These are phyloP conservation scores for Luzula sylvatica DNA, from an alignment of 176 grass and related monocot species.

Conservation along the genomic window DNA sequence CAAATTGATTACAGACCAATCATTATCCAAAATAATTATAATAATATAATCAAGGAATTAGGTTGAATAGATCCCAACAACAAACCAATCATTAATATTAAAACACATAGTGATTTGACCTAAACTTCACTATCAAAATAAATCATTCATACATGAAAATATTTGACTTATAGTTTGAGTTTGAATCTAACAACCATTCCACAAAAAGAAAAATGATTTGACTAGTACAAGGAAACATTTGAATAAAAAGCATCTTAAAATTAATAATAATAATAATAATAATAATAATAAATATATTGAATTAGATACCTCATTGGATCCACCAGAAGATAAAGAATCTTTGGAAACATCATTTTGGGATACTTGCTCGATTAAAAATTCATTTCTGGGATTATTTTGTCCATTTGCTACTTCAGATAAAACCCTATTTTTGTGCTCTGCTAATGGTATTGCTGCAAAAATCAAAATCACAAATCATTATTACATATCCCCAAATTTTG, in stretches of 20 bases:
- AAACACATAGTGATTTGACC: too few relatives aligned
- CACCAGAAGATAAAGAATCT: conserved; percentile 5
- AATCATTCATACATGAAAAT: conserved; percentile 1
- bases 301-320: conserved; percentile 14
- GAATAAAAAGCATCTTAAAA: too few relatives aligned
- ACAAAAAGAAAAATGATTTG: conserved; percentile 1
- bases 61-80: too few relatives aligned
- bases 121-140: conserved; percentile 10
- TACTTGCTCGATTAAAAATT: conserved; percentile 31
- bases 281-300: conserved; percentile 1
- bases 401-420: conserved; percentile 26
- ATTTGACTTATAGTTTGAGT: conserved; percentile 15
- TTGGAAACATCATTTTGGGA: conserved; percentile 5
- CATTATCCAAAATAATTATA: too few relatives aligned
- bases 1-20: not conserved
- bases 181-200: conserved; percentile 5
- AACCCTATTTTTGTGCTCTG: conserved; percentile 37
- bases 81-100: too few relatives aligned
- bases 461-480: conserved; percentile 2
- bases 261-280: too few relatives aligned
- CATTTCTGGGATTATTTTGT: conserved; percentile 1
- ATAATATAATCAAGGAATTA: too few relatives aligned
- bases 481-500: not conserved
- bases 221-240: too few relatives aligned
- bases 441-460: conserved; percentile 21